These are phyloP conservation scores for Ceratobasidium sp. DNA, from an alignment of 1,284 basidiomycete species.

Conservation along the genomic window DNA sequence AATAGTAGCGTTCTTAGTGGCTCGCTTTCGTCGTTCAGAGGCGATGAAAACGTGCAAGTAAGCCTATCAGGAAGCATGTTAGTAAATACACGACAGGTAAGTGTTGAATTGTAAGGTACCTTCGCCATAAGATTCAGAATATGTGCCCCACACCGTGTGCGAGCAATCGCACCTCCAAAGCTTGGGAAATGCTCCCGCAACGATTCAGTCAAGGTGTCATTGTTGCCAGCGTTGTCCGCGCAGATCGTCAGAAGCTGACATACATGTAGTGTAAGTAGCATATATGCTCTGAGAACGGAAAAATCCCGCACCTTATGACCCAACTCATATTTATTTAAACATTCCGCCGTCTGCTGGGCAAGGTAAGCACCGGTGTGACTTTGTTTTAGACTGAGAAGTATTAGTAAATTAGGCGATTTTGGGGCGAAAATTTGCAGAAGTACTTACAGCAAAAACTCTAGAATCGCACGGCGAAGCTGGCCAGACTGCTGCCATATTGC, in stretches of 20 bases:
- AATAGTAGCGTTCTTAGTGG: no score
- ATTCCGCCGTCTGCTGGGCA: background rate
- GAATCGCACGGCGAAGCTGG: background rate
- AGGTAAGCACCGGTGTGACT: background rate
- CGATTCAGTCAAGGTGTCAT: background rate
- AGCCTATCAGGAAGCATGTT: no score
- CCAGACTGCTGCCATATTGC: slow-evolving; percentile 1
- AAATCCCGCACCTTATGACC: background rate
- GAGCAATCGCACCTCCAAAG: background rate
- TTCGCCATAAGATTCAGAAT: background rate
- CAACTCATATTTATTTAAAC: slow-evolving; percentile 17
- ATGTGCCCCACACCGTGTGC: background rate
- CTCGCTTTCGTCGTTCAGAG: no score
- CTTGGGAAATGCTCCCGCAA: background rate
- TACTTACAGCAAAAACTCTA: slow-evolving; percentile 10
- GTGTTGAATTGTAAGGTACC: background rate
- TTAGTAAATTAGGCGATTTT: background rate
- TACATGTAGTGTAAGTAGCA: background rate
- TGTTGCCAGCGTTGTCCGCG: background rate
- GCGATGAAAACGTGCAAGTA: no score
- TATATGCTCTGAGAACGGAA: background rate
- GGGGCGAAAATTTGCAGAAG: no score
- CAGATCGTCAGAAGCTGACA: background rate
- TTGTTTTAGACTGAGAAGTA: background rate
- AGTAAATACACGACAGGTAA: no score